Conservation (phyloP, 352 stramenopile genomes). For the Elongisporangium prolatum region DNA sequence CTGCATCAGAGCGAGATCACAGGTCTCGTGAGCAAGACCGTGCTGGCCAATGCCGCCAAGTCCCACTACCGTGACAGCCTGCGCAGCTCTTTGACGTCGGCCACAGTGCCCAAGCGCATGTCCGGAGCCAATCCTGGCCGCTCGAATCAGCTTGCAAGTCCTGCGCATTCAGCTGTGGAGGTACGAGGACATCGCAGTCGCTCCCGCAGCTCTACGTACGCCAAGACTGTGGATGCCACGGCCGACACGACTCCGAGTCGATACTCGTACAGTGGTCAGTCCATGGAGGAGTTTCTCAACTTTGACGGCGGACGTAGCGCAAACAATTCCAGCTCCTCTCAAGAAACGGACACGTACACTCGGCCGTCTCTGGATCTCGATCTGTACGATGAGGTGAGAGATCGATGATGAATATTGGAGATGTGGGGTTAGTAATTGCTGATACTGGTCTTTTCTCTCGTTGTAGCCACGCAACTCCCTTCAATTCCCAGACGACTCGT, state of each 20-base stretch:
- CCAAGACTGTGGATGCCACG: conserved; percentile 24
- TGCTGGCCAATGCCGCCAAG: conserved; percentile 72
- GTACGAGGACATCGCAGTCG: conserved; percentile 48
- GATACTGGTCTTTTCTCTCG: neutral
- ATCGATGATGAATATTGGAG: neutral
- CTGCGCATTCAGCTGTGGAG: conserved; percentile 19
- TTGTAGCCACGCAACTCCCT: conserved; percentile 22
- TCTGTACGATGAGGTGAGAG: conserved; percentile 30
- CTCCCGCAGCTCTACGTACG: conserved; percentile 42
- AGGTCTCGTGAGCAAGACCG: conserved; percentile 66
- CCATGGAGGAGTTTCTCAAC: conserved; percentile 48
- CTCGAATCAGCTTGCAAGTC: conserved; percentile 29
- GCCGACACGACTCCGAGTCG: conserved; percentile 36
- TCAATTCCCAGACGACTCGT: conserved; percentile 66
- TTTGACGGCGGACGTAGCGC: conserved; percentile 29
- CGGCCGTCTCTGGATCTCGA: conserved; percentile 27
- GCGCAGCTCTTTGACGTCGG: conserved; percentile 49
- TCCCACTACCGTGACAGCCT: conserved; percentile 74
- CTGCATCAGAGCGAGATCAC: conserved; percentile 62
- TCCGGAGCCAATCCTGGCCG: conserved; percentile 13
- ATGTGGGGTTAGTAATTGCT: neutral
- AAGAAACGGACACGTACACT: conserved; percentile 39
- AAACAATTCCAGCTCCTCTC: conserved; percentile 43
- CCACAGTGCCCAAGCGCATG: conserved; percentile 40
- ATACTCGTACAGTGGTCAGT: conserved; percentile 61